phyloP scores from a whole-genome alignment of 2,329 filamentous ascomycete species.

The Botrytis pseudocinerea region DNA sequence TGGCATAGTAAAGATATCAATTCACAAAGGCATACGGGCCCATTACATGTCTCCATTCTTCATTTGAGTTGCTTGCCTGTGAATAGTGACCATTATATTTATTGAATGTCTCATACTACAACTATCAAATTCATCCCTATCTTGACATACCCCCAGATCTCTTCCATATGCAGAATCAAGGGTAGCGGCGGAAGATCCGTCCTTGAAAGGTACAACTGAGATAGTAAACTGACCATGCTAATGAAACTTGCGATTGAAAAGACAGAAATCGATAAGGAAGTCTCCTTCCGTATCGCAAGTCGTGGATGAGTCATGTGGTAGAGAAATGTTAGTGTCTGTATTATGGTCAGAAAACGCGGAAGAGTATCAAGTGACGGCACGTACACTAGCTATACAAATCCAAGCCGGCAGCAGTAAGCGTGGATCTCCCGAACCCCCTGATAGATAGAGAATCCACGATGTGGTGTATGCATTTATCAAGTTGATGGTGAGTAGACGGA shows the following conservation, averaged over 20 bases:
- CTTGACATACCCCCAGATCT: constrained; percentile 34
- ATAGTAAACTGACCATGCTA: constrained; percentile 68
- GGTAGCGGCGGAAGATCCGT: constrained; percentile 39
- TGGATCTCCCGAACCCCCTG: constrained; percentile 68
- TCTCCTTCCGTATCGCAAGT: constrained; percentile 78
- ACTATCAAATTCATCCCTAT: constrained; percentile 21
- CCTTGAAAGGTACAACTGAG: constrained; percentile 58
- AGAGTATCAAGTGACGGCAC: constrained; percentile 32
- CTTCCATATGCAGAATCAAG: constrained; percentile 33
- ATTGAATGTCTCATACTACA: constrained; percentile 19
- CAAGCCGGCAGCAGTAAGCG: constrained; percentile 73
- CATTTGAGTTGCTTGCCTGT: constrained; percentile 6
- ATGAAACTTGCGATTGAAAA: constrained; percentile 76
- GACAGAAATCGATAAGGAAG: constrained; percentile 72
- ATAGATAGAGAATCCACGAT: constrained; percentile 68
- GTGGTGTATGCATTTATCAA: constrained; percentile 74
- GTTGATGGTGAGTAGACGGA: constrained; percentile 75
- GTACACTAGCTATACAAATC: constrained; percentile 74
- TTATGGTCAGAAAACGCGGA: constrained; percentile 12
- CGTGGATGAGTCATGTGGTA: constrained; percentile 78
- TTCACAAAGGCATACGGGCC: neutral
- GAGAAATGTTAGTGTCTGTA: constrained; percentile 68
- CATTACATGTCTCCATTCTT: neutral
- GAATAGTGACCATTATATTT: neutral
- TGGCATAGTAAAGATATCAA: constrained; percentile 6